Evolutionary conservation across 2,329 filamentous ascomycete species (phyloP), one percentile per base, ranked within the genome.

Genomic region (Alternaria triticimaculans): DNA sequence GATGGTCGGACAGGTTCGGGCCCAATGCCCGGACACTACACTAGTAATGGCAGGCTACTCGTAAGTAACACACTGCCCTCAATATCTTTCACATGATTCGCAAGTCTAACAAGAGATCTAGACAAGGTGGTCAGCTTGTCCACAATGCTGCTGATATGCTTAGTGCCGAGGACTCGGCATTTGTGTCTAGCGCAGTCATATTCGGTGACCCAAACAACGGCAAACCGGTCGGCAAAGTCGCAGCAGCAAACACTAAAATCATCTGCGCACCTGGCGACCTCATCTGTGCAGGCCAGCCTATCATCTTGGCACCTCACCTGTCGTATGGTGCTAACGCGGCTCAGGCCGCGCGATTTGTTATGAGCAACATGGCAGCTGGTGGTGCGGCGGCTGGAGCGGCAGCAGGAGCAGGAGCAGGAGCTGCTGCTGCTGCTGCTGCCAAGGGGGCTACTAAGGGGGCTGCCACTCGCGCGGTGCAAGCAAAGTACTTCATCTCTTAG

Each of bases 1-100:
- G 25, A 73, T 76, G 69, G 76, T 79, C 1, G 72, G 70, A n/a
- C 70, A 82, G 65, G 82, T 83, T 6, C 76, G 79, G 45, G 67
- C 71, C 15, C 73, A 79, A 44, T 86, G 84, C 64, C 83, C 84
- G 7, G 72, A 79, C 54, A 85, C 84, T 11, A 78, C 81, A 60
- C 75, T 86, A 21, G 81, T 85, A 43, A 77, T 85, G 68, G 79
- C 82, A 7, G 84, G 84, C 4, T 86, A 85, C 71, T 84, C 82
- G 68, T 83, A 82, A 62, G 80, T 77, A 28, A 33, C 45, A 23
- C 49, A 15, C 28, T 12, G 21, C 11, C 14, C 20, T 28, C 18
- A 14, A 41, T 55, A 14, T 1, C 4, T 18, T 21, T 4, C 12
- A 12, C 7, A 23, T 18, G 21, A 33, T 23, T 12, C 21, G 6